phyloP scores from a whole-genome alignment of 768 basidiomycete genomes.

The Psilocybe sp. region DNA sequence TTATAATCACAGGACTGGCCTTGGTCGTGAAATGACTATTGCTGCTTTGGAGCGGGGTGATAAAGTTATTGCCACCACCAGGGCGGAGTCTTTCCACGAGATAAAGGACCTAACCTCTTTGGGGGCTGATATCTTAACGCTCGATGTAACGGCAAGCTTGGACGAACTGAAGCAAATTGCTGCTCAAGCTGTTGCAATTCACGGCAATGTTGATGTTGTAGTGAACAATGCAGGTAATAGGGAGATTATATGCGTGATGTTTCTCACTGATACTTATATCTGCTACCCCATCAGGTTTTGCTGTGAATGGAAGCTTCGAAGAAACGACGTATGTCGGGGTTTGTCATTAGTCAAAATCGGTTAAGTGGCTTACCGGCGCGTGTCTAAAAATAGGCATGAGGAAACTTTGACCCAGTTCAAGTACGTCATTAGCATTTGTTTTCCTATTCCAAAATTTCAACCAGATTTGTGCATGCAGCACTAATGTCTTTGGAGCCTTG shows the following conservation, averaged over 20 bases:
- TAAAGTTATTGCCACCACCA: constrained; percentile 45
- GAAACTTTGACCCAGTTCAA: constrained; percentile 34
- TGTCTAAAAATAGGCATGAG: constrained; percentile 30
- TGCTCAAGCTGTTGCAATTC: constrained; percentile 23
- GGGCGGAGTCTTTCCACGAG: constrained; percentile 31
- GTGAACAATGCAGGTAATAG: constrained; percentile 40
- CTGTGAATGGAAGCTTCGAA: constrained; percentile 28
- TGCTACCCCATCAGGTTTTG: constrained; percentile 22
- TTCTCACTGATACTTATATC: no score
- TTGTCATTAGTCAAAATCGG: background rate
- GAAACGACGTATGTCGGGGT: constrained; percentile 24
- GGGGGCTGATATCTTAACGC: constrained; percentile 10
- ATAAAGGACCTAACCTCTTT: constrained; percentile 24
- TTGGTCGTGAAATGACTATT: constrained; percentile 36
- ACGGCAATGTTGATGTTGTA: constrained; percentile 39
- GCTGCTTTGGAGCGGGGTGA: constrained; percentile 42
- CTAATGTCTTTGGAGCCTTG: constrained; percentile 42
- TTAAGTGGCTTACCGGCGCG: background rate
- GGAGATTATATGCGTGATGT: background rate
- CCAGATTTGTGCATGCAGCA: constrained; percentile 20
- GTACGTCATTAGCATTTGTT: constrained; percentile 12
- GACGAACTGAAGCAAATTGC: constrained; percentile 28
- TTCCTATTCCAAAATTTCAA: background rate
- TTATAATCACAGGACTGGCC: constrained; percentile 25
- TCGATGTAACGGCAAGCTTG: constrained; percentile 8